phyloP scores from a whole-genome alignment of 2,329 filamentous ascomycete species.

The Colletotrichum higginsianum region DNA sequence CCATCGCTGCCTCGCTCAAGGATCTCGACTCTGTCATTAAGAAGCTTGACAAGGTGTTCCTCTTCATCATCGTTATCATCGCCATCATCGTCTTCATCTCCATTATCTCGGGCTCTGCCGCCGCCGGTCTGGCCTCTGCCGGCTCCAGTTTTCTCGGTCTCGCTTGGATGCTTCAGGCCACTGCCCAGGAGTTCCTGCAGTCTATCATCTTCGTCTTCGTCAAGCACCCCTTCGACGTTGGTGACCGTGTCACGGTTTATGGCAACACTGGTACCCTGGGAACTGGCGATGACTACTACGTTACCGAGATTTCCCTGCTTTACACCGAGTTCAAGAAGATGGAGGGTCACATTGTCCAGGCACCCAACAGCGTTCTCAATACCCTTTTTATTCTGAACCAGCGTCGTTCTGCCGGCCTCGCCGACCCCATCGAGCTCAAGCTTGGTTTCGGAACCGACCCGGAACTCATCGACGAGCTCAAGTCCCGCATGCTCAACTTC shows the following conservation, averaged over 20 bases:
- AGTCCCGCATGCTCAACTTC: constrained; percentile 85
- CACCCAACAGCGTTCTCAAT: constrained; percentile 94
- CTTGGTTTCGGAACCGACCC: constrained; percentile 92
- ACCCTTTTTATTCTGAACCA: constrained; percentile 96
- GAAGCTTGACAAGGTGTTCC: constrained; percentile 90
- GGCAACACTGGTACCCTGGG: constrained; percentile 86
- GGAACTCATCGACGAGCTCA: constrained; percentile 86
- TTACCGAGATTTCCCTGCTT: constrained; percentile 91
- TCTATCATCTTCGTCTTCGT: constrained; percentile 96
- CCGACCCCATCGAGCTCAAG: constrained; percentile 86
- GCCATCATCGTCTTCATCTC: constrained; percentile 89
- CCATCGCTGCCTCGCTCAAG: constrained; percentile 93
- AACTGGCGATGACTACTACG: constrained; percentile 93
- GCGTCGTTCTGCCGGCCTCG: constrained; percentile 87
- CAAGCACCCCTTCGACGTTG: constrained; percentile 97
- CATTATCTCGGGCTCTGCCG: constrained; percentile 90
- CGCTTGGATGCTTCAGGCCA: constrained; percentile 93
- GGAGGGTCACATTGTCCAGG: constrained; percentile 96
- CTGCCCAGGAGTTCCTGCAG: constrained; percentile 94
- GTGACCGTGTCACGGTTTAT: constrained; percentile 92
- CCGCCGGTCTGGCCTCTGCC: constrained; percentile 89
- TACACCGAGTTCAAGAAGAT: constrained; percentile 99
- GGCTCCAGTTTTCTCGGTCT: constrained; percentile 90
- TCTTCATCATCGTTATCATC: constrained; percentile 88
- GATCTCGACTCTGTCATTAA: constrained; percentile 94